These are phyloP conservation scores for Coelastrella sp. DNA, from an alignment of 139 green algal species.

Conservation along the genomic window DNA sequence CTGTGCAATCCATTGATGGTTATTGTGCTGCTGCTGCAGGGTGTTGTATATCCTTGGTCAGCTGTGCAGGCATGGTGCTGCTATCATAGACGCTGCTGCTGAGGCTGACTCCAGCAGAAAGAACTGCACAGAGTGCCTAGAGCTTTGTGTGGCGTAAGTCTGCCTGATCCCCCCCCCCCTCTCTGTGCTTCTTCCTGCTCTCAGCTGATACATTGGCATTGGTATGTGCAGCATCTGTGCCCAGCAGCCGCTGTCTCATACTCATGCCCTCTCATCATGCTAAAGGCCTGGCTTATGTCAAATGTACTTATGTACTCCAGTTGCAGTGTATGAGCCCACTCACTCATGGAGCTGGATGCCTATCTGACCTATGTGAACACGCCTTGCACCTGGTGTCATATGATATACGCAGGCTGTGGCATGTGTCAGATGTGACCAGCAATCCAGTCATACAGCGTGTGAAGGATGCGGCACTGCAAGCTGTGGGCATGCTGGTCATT, in stretches of 20 bases:
- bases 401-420: slow-evolving; percentile 8
- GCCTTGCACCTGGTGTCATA: neutral
- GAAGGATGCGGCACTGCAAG: slow-evolving; percentile 67
- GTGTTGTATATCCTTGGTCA: slow-evolving; percentile 81
- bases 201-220: neutral
- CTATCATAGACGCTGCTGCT: slow-evolving; percentile 60
- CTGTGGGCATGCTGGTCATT: slow-evolving; percentile 76
- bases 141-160: slow-evolving; percentile 46
- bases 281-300: neutral
- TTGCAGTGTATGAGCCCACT: neutral
- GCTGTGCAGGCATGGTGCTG: slow-evolving; percentile 72
- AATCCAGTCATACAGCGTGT: neutral
- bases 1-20: neutral
- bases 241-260: no score
- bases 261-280: neutral
- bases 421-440: neutral
- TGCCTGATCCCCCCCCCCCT: neutral
- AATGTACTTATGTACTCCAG: no score
- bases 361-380: neutral
- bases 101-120: neutral
- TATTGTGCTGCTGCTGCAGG: slow-evolving; percentile 35
- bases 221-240: no score
- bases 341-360: neutral
- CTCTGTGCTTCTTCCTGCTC: neutral
- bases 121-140: slow-evolving; percentile 53